Base-by-base conservation (phyloP, 805 yeast species). In the Monosporozyma siamensis region DNA sequence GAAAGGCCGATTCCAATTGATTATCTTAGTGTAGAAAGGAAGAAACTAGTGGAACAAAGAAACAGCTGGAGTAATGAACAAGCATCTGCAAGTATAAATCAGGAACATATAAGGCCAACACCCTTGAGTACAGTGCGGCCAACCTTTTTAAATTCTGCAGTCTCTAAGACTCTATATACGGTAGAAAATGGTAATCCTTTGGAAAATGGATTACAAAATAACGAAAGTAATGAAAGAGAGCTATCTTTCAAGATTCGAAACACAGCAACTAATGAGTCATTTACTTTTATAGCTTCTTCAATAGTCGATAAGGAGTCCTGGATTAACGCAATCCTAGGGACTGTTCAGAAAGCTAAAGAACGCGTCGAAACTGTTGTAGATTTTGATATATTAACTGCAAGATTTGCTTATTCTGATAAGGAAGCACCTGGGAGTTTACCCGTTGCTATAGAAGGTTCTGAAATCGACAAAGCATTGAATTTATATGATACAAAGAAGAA, bases 1-100 rank as follows among this genome's bases (percentile, higher is more conserved):
- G 85, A 78, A 50, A 68, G 67, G 35, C 85, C 86, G 1, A 74
- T 79, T 8, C 80, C 83, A 0, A 66, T 77, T 21, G 82, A 75
- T 50, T 77, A 75, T 47, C 54, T 80, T 34, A 67, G 75, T 42
- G 61, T 77, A 12, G 82, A 77, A 55, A 64, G 72, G 65, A 53
- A 70, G 65, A 40, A 50, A 31, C 47, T 35, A 7, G 34, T 37
- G 7, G 54, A 48, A 9, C 32, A 41, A 20, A 32, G 24, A 11
- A 32, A 4, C 8, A 32, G 7, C 11, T 18, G 14, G 14, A 20
- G 32, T 4, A 4, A 29, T 29, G 32, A 29, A 7, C 32, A 29
- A 12, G 9, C 38, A 4, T 7, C 38, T 7, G 15, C 30, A 4
- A 8, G 22, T 24, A 10, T 20, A 11, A 3, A 20, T 18, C 23